A percentile compares a stretch with the other conserved stretches of the same genome.
Evolutionary conservation across 768 basidiomycete species (phyloP).

Genomic region (Tephrocybe sp.): DNA sequence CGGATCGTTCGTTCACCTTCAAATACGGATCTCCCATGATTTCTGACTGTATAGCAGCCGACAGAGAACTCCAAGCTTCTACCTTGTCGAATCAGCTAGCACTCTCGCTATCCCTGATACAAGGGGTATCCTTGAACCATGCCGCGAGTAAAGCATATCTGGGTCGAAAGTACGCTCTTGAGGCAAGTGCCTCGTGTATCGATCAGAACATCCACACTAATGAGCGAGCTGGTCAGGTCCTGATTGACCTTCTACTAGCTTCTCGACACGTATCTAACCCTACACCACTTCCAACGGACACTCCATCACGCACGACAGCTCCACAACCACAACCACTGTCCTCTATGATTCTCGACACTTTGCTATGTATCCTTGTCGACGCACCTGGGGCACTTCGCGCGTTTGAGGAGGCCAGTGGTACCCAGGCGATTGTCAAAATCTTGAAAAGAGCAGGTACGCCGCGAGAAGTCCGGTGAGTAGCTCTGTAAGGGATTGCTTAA

Average conservation of each 20-base stretch:
- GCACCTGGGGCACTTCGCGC: slow-evolving; percentile 68
- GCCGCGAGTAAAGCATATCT: slow-evolving; percentile 65
- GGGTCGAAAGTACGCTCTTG: slow-evolving; percentile 64
- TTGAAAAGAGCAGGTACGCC: slow-evolving; percentile 84
- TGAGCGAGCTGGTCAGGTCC: slow-evolving; percentile 43
- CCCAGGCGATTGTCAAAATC: slow-evolving; percentile 83
- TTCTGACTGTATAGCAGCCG: slow-evolving; percentile 21
- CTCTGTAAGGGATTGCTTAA: not conserved
- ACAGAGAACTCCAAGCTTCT: slow-evolving; percentile 47
- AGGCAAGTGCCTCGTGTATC: slow-evolving; percentile 44
- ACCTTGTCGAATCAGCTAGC: slow-evolving; percentile 52
- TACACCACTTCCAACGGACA: slow-evolving; percentile 26
- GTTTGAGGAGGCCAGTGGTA: slow-evolving; percentile 77
- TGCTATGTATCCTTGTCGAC: slow-evolving; percentile 90
- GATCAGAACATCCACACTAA: slow-evolving; percentile 2
- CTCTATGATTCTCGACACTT: slow-evolving; percentile 76
- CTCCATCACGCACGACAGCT: slow-evolving; percentile 18
- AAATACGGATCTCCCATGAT: slow-evolving; percentile 1
- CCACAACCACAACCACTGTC: slow-evolving; percentile 49
- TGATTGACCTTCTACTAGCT: slow-evolving; percentile 68
- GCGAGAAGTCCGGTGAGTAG: slow-evolving; percentile 79
- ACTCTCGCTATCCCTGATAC: slow-evolving; percentile 66
- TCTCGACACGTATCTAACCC: slow-evolving; percentile 58
- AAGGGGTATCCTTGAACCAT: slow-evolving; percentile 77
- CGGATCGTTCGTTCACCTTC: slow-evolving; percentile 39